These are phyloP conservation scores for Papiliotrema flavescens DNA, from an alignment of 1,284 basidiomycete species.

Conservation along the genomic window DNA sequence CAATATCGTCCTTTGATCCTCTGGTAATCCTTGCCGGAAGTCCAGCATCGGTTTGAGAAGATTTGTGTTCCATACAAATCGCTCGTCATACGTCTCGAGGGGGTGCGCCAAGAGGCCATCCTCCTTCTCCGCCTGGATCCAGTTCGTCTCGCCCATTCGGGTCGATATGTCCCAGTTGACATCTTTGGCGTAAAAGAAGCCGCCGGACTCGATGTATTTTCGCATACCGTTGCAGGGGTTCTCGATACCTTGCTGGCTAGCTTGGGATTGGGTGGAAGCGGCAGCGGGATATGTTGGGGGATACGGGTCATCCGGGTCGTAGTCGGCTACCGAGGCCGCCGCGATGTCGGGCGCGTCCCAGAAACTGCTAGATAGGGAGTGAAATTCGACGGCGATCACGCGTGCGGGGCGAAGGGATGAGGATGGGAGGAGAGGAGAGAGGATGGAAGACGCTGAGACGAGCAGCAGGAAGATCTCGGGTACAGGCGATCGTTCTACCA, in stretches of 20 bases:
- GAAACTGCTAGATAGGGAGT: conserved; percentile 49
- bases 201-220: conserved; percentile 85
- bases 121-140: conserved; percentile 35
- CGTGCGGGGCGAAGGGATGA: conserved; percentile 44
- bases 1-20: conserved; percentile 49
- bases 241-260: conserved; percentile 58
- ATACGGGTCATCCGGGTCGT: conserved; percentile 21
- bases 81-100: conserved; percentile 66
- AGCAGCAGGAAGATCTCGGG: conserved; percentile 48
- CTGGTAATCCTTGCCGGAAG: conserved; percentile 34
- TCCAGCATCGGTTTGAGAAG: conserved; percentile 43
- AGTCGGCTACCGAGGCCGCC: conserved; percentile 12
- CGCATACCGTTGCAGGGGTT: conserved; percentile 86
- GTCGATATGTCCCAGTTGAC: conserved; percentile 86
- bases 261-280: conserved; percentile 25
- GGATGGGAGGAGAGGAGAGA: conserved; percentile 36
- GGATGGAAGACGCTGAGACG: conserved; percentile 29
- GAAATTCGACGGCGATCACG: conserved; percentile 51
- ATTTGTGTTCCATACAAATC: conserved; percentile 56
- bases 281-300: conserved; percentile 3
- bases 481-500: conserved; percentile 36
- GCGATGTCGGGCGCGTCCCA: conserved; percentile 47
- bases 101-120: conserved; percentile 48
- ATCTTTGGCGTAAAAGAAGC: conserved; percentile 86
- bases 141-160: conserved; percentile 64